These are phyloP conservation scores for Globisporangium carolinianum DNA, from an alignment of 352 stramenopile genomes.

Conservation along the genomic window DNA sequence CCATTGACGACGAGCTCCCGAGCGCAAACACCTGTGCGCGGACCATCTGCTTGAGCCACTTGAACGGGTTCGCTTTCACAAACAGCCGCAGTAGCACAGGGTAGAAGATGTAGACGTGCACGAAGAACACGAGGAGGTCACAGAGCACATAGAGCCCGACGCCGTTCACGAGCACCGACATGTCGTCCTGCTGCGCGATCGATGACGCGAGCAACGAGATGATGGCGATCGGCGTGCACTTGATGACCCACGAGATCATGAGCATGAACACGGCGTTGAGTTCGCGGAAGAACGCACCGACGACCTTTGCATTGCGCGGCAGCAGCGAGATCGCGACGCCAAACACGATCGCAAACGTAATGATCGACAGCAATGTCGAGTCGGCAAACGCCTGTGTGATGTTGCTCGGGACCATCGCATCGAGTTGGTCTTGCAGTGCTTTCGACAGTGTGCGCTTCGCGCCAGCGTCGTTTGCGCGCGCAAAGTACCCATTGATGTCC, in stretches of 20 bases:
- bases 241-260: slow-evolving; percentile 37
- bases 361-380: slow-evolving; percentile 32
- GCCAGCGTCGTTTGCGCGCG: slow-evolving; percentile 4
- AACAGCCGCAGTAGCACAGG: slow-evolving; percentile 16
- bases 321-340: slow-evolving; percentile 18
- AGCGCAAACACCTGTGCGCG: slow-evolving; percentile 49
- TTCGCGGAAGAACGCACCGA: slow-evolving; percentile 24
- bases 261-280: slow-evolving; percentile 35
- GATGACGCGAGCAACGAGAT: slow-evolving; percentile 28
- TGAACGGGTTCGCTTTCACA: slow-evolving; percentile 19
- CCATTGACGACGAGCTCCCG: too few relatives aligned
- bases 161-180: neutral
- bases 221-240: slow-evolving; percentile 7
- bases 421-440: slow-evolving; percentile 21
- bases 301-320: slow-evolving; percentile 10
- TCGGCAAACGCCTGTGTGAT: slow-evolving; percentile 29
- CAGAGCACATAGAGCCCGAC: slow-evolving; percentile 15
- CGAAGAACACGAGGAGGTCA: slow-evolving; percentile 9
- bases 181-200: slow-evolving; percentile 16
- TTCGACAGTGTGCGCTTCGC: slow-evolving; percentile 16
- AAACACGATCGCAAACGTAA: slow-evolving; percentile 40
- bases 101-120: slow-evolving; percentile 19
- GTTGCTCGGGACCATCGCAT: slow-evolving; percentile 33
- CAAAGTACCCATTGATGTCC: slow-evolving; percentile 27
- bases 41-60: slow-evolving; percentile 33